Percentiles rank a stretch among this genome's conserved stretches.
Evolutionary conservation across 2,329 filamentous ascomycete genomes (phyloP).

Genomic region (Diaporthe sp.): DNA sequence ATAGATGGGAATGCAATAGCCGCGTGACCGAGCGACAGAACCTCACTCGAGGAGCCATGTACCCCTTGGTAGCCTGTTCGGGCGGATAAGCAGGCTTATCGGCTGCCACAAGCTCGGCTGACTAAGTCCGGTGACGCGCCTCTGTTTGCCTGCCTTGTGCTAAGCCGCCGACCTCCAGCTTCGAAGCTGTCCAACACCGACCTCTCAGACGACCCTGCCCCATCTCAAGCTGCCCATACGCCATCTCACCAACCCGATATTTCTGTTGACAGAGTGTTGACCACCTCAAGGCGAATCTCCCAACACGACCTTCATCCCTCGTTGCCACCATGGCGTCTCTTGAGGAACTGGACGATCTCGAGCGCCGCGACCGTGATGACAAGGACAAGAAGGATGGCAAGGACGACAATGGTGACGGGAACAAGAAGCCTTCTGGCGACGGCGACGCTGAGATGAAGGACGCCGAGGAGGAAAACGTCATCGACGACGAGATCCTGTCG

Average conservation of each 20-base stretch:
- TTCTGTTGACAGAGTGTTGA: background rate
- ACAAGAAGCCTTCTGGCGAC: constrained; percentile 66
- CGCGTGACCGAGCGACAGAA: background rate
- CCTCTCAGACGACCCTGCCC: background rate
- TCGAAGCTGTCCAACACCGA: constrained; percentile 22
- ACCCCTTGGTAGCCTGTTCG: background rate
- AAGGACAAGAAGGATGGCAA: constrained; percentile 53
- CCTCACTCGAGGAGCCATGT: too few relatives aligned
- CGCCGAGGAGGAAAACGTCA: constrained; percentile 78
- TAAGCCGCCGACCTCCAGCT: constrained; percentile 14
- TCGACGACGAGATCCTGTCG: constrained; percentile 93
- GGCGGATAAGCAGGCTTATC: constrained; percentile 8
- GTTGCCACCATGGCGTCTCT: constrained; percentile 80
- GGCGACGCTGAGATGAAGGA: constrained; percentile 94
- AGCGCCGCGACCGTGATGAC: constrained; percentile 82
- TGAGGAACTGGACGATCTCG: constrained; percentile 90
- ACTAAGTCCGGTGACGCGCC: constrained; percentile 29
- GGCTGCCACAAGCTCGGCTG: background rate
- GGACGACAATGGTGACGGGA: constrained; percentile 67
- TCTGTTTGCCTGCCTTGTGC: constrained; percentile 26
- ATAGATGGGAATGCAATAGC: background rate
- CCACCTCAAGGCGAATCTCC: background rate
- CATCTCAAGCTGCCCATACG: background rate
- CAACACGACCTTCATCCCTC: background rate
- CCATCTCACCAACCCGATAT: background rate